Conservation (phyloP, 2,329 filamentous ascomycete species). For the Fusarium hostae region DNA sequence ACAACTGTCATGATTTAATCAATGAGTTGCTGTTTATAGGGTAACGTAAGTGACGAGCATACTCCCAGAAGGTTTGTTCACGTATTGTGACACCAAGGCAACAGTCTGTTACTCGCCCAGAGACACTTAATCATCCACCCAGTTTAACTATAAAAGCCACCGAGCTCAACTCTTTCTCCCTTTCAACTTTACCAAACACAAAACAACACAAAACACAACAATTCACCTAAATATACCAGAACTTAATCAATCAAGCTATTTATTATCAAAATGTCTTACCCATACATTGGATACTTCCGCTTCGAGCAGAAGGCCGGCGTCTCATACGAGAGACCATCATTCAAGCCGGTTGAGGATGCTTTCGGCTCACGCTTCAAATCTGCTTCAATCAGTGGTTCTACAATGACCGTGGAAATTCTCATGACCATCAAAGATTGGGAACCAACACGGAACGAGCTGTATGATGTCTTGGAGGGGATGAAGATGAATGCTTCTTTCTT, state of each 20-base stretch:
- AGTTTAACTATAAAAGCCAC: neutral
- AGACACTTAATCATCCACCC: neutral
- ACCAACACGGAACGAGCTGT: neutral
- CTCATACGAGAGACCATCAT: neutral
- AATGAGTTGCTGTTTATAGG: neutral
- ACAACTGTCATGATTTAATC: neutral
- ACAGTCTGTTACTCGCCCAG: neutral
- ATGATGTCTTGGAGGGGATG: neutral
- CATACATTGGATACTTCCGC: neutral
- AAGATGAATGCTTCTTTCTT: neutral
- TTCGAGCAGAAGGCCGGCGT: neutral
- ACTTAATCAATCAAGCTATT: neutral
- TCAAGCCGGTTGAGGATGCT: neutral
- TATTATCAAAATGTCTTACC: neutral
- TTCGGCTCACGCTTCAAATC: neutral
- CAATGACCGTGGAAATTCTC: neutral
- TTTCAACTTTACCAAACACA: neutral
- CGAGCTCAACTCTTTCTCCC: neutral
- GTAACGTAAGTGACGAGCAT: too few species aligned
- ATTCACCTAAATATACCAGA: neutral
- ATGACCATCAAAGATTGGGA: neutral
- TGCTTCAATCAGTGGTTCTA: neutral
- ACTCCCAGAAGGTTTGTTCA: accelerated
- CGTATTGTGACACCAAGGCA: accelerated
- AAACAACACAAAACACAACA: neutral